These are phyloP conservation scores for Xylaria hypoxylon DNA, from an alignment of 2,329 filamentous ascomycete genomes.

Conservation along the genomic window DNA sequence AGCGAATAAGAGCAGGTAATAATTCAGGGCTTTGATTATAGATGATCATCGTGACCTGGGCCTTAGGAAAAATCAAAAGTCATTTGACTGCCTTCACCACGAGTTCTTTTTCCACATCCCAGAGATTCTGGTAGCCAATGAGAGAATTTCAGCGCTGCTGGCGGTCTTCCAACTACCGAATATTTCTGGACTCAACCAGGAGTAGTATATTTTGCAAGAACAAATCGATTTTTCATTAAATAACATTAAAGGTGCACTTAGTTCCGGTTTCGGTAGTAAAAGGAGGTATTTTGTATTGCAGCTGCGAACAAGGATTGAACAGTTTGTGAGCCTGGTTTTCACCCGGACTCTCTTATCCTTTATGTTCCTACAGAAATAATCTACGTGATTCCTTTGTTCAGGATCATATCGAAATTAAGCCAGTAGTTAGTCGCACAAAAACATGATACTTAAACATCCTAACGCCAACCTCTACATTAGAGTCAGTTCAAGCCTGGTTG, in stretches of 20 bases:
- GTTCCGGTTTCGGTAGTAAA: neutral
- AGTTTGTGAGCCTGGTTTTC: neutral
- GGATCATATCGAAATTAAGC: neutral
- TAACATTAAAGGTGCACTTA: too few relatives aligned
- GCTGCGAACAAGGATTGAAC: neutral
- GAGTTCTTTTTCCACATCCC: neutral
- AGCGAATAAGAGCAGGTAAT: neutral
- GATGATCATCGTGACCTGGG: neutral
- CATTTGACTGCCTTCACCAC: neutral
- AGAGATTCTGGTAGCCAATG: neutral
- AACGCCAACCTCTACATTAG: neutral
- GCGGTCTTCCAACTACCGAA: neutral
- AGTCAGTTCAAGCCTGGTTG: neutral
- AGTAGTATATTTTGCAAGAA: neutral
- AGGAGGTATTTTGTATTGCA: neutral
- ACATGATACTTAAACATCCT: neutral
- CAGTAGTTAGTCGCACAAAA: neutral
- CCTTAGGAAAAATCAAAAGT: neutral
- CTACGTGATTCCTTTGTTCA: too few relatives aligned
- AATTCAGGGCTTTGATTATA: neutral
- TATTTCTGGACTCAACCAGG: neutral
- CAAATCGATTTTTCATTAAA: neutral
- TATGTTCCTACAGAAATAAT: neutral
- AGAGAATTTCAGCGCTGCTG: neutral
- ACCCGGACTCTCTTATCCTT: neutral